Conservation (phyloP, 2,329 filamentous ascomycete genomes). For the Fonsecaea multimorphosa region DNA sequence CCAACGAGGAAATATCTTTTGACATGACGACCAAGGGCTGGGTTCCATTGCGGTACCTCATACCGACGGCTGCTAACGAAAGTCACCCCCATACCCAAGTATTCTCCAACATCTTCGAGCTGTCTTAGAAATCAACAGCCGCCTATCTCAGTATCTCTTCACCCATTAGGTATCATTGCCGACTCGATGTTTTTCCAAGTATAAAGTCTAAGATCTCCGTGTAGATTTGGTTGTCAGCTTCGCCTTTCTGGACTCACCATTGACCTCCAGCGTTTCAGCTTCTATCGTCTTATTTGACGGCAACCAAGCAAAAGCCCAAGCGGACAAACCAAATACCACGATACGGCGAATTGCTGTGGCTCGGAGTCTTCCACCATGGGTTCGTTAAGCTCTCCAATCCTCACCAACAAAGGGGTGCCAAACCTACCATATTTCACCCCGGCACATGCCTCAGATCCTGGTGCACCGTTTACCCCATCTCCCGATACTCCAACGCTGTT, state of each 20-base stretch:
- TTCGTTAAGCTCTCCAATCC: conserved; percentile 10
- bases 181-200: not conserved
- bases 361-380: conserved; percentile 16
- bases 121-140: conserved; percentile 25
- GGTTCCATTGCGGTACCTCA: no score
- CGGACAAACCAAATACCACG: not conserved
- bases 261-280: not conserved
- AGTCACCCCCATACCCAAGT: no score
- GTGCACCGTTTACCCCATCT: conserved; percentile 27
- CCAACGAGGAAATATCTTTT: no score
- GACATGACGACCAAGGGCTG: no score
- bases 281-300: not conserved
- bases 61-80: no score
- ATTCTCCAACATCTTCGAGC: conserved; percentile 16
- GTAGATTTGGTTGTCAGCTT: not conserved
- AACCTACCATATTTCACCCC: conserved; percentile 40
- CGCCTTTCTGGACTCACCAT: not conserved
- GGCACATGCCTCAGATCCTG: conserved; percentile 30
- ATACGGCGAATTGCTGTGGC: not conserved
- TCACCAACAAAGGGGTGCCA: conserved; percentile 32
- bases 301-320: not conserved
- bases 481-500: conserved; percentile 37
- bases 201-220: not conserved
- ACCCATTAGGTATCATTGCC: not conserved
- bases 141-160: not conserved